Evolutionary conservation across 176 grass and related monocot species (phyloP), one percentile per base, ranked within the genome.

Genomic region (Otatea glauca): DNA sequence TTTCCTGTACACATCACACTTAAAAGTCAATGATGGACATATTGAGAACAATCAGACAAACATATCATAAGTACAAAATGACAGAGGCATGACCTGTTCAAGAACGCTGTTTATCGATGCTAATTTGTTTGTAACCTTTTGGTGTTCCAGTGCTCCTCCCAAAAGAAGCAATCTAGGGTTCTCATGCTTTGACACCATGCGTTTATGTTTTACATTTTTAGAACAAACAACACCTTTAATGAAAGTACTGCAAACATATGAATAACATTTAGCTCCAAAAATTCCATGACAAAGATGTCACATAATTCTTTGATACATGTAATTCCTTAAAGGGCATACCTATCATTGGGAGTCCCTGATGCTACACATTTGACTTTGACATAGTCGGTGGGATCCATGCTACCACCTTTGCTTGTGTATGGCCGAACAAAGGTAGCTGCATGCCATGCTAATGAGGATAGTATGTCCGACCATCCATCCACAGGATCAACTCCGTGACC

Each of bases 171-270:
- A 77, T 75, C 93, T 92, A 83, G 96, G 96, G 51, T 92, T 96
- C 50, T 85, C 91, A 86, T 99, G 96, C 81, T 92, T 90, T 37
- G 96, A 93, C 35, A 96, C 81, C 96, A 99, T 99, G 13, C 93
- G 89, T 91, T 99, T 99, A 85, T 96, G 96, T 78, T 96, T 99
- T 83, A 99, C 91, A 90, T 99, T 99, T 88, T 99, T 99, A 75
- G 93, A 92, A 88, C 96, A 99, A 83, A 99, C 96, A 75, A 99
- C 89, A 42, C 96, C 96, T 74, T 89, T 99, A 81, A 99, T 83
- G 75, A 99, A 93, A 75, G 84, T 76, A 77, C 96, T 99, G 87
- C 48, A 55, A 84, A 87, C 37, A 90, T 58, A 92, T 82, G 77
- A 86, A 53, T 44, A 92, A 45, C 73, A 41, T 87, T 95, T 87